Evolutionary conservation across 257 asterid genomes (phyloP), one percentile per base, ranked within the genome.

Genomic region (Solanum pennellii): DNA sequence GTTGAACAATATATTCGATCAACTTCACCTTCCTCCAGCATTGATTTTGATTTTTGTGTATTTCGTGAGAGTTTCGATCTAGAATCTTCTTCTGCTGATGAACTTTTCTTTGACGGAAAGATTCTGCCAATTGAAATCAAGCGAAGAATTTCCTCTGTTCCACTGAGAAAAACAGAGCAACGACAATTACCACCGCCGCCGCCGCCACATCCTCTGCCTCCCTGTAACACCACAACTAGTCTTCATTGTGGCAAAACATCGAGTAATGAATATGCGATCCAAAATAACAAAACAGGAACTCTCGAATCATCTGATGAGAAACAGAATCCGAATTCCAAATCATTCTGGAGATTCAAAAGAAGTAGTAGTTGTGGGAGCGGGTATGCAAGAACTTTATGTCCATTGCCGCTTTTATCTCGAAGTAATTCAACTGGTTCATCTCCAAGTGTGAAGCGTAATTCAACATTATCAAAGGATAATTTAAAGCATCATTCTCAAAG

Each of bases 391-490:
- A 93, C 92, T 25, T 52, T 94, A 7, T 95, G 98, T 83, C 98
- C 98, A 2, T 56, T 95, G 83, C 98, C 97, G 68, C 90, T 92
- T 13, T 5, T 95, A 77, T 93, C 95, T 3, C 74, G 97, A 41
- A 95, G 98, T 91, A 94, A 94, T 87, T 94, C 98, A 5, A 92
- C 98, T 0, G 98, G 98, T 3, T 94, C 97, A 11, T 41, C 95
- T 9, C 87, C 94, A 4, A 89, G 90, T 84, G 91, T 39, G 25
- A 95, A 95, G 89, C 91, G 95, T 20, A 80, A 47, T 47, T 27
- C 97, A 6, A 87, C 95, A 3, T 21, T 56, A 12, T 44, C 92
- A 42, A 94, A 90, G 88, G 91, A 89, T 29, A 83, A 49, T 60
- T 29, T 85, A 66, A 92, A 91, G 89, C 93, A 86, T 87, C 90